Percentiles rank a stretch among this genome's conserved stretches.
These are phyloP conservation scores for Erythrophleum ivorense DNA, from an alignment of 331 rosid genomes.

Conservation along the genomic window DNA sequence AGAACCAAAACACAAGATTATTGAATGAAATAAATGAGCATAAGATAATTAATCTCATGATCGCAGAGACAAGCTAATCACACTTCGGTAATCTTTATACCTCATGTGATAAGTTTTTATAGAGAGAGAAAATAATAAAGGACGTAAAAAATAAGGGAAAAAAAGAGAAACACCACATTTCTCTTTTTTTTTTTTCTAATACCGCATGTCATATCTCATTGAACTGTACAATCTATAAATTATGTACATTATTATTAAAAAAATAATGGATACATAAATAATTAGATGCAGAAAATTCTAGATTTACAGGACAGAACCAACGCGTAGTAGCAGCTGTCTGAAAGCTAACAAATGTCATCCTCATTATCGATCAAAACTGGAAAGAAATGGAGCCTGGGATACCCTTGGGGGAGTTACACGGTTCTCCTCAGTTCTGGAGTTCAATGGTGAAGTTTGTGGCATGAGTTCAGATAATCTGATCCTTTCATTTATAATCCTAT, in stretches of 20 bases:
- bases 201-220: not conserved
- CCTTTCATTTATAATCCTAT: slow-evolving; percentile 67
- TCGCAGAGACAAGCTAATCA: too few species aligned
- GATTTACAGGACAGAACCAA: not conserved
- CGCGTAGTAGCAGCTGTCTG: slow-evolving; percentile 25
- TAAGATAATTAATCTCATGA: too few species aligned
- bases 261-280: slow-evolving; percentile 32
- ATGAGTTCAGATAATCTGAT: slow-evolving; percentile 63
- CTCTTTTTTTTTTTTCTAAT: not conserved
- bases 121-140: too few species aligned
- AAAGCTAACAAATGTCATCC: slow-evolving; percentile 32
- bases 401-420: slow-evolving; percentile 60
- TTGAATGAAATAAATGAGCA: too few species aligned
- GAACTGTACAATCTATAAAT: slow-evolving; percentile 34
- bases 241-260: slow-evolving; percentile 50
- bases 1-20: too few species aligned
- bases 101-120: too few species aligned
- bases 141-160: not conserved
- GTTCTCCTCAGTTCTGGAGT: slow-evolving; percentile 59
- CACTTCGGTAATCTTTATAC: too few species aligned
- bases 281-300: not conserved
- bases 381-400: slow-evolving; percentile 68
- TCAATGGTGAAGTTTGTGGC: slow-evolving; percentile 72
- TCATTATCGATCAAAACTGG: slow-evolving; percentile 76
- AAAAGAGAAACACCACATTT: not conserved